Evolutionary conservation across 1,284 basidiomycete genomes (phyloP).

Genomic region (Tilletia indica): DNA sequence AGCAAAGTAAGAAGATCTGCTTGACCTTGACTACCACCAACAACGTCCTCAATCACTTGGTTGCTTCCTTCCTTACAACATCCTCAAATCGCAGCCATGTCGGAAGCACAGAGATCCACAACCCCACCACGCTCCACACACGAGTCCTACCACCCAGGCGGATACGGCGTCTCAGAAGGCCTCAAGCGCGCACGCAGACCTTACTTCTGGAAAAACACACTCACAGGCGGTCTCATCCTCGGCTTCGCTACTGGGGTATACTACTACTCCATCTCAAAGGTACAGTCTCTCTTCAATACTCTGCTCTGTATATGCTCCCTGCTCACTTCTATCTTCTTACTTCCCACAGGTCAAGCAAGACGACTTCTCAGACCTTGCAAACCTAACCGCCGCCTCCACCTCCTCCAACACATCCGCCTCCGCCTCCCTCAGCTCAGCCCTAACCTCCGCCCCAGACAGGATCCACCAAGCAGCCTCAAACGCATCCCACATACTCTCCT

Average conservation of each 20-base stretch:
- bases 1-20: background rate
- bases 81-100: background rate
- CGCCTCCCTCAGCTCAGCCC: too few species aligned
- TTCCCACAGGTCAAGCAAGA: constrained; percentile 42
- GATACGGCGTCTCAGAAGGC: constrained; percentile 47
- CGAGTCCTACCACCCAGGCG: constrained; percentile 39
- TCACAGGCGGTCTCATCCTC: constrained; percentile 73
- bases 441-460: background rate
- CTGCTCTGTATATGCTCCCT: background rate
- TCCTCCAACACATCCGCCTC: background rate
- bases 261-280: constrained; percentile 74
- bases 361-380: constrained; percentile 45
- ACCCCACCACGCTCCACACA: constrained; percentile 29
- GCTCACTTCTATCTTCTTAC: background rate
- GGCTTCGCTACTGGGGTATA: constrained; percentile 81
- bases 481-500: background rate
- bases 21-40: background rate
- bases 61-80: too few species aligned
- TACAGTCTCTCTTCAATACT: constrained; percentile 13
- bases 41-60: too few species aligned
- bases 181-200: constrained; percentile 82
- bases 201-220: constrained; percentile 73
- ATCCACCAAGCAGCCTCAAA: background rate
- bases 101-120: constrained; percentile 2
- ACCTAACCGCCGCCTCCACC: constrained; percentile 22